phyloP scores from a whole-genome alignment of 495 filamentous ascomycete genomes.

The Aspergillus affinis region DNA sequence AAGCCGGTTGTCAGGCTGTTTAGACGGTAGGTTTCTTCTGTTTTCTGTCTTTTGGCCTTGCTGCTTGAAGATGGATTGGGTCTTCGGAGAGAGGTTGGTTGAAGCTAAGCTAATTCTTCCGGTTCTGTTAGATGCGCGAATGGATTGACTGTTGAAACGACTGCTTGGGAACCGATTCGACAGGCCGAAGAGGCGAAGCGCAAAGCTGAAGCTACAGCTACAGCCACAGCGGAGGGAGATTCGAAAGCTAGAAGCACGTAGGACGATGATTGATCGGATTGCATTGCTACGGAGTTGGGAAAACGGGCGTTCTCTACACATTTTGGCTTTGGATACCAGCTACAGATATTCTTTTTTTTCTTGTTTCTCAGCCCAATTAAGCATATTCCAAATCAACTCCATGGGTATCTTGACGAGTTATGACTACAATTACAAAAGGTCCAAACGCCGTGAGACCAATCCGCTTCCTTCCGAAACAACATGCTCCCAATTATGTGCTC shows the following conservation, averaged over 20 bases:
- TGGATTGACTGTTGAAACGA: conserved; percentile 80
- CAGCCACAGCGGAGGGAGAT: background rate
- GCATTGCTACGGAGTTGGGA: conserved; percentile 27
- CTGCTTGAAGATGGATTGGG: background rate
- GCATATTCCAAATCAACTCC: conserved; percentile 20
- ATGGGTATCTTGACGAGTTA: conserved; percentile 42
- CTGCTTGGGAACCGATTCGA: conserved; percentile 63
- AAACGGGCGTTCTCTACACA: conserved; percentile 17
- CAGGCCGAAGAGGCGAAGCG: conserved; percentile 28
- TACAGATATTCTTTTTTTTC: background rate
- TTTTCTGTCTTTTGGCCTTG: conserved; percentile 9
- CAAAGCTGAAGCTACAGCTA: conserved; percentile 13
- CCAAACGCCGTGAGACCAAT: conserved; percentile 26
- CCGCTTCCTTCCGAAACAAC: conserved; percentile 1
- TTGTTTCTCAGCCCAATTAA: background rate
- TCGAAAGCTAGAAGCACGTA: conserved; percentile 9
- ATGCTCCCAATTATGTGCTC: conserved; percentile 25
- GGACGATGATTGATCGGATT: background rate
- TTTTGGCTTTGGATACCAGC: background rate
- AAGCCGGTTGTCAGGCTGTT: conserved; percentile 75
- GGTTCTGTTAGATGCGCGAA: conserved; percentile 63
- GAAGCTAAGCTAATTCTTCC: conserved; percentile 4
- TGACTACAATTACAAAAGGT: conserved; percentile 25
- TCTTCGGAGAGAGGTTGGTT: too few relatives aligned
- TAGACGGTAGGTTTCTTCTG: conserved; percentile 59